Conservation (phyloP, 2,329 filamentous ascomycete species). For the Exserohilum turcica region DNA sequence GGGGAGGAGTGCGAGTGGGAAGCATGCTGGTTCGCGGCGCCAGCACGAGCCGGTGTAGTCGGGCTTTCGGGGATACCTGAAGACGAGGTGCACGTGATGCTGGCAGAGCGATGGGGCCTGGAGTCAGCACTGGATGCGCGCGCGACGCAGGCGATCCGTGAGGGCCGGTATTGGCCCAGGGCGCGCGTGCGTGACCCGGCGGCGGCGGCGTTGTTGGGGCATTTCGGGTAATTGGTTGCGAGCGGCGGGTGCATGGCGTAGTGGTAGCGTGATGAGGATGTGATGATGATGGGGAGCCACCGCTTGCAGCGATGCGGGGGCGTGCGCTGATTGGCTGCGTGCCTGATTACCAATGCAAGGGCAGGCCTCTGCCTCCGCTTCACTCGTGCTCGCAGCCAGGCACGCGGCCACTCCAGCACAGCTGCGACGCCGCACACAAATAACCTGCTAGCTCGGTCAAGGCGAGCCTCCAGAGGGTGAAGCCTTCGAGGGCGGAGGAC, state of each 20-base stretch:
- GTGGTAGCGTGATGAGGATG: constrained; percentile 7
- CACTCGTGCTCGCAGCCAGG: too few relatives aligned
- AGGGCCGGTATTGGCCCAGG: constrained; percentile 18
- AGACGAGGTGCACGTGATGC: neutral
- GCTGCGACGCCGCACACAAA: neutral
- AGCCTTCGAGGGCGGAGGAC: constrained; percentile 37
- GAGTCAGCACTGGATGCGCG: neutral
- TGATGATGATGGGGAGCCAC: constrained; percentile 1
- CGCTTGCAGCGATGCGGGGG: neutral
- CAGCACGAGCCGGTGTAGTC: neutral
- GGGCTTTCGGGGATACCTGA: neutral
- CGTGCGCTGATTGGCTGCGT: constrained; percentile 19
- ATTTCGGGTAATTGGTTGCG: neutral
- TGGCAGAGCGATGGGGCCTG: constrained; percentile 22
- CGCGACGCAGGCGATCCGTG: constrained; percentile 3
- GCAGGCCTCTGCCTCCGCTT: neutral
- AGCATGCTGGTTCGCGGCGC: constrained; percentile 3
- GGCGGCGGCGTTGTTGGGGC: too few relatives aligned
- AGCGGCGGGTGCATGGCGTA: neutral
- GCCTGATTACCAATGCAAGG: constrained; percentile 7
- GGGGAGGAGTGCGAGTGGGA: neutral
- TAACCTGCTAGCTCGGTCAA: too few relatives aligned
- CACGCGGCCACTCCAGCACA: too few relatives aligned
- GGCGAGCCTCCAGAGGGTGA: constrained; percentile 37
- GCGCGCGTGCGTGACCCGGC: neutral